Percentiles rank a stretch among this genome's conserved stretches.
Conservation (phyloP, 1,284 basidiomycete species). For the Boletus albobrunnescens region DNA sequence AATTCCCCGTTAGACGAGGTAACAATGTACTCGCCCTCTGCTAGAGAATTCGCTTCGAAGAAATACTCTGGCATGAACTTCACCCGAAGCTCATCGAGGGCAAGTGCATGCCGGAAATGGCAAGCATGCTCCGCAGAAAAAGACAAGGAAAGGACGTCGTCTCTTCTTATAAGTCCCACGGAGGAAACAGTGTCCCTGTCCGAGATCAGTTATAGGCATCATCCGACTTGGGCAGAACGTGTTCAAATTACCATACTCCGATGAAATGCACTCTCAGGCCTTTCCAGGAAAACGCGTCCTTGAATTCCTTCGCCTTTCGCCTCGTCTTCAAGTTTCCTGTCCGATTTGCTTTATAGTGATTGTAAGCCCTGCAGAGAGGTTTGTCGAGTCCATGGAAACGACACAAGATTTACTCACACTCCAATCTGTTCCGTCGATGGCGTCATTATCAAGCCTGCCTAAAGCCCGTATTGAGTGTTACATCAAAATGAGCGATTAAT, state of each 20-base stretch:
- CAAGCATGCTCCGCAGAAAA: conserved; percentile 6
- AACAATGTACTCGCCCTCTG: too few species aligned
- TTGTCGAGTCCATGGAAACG: too few species aligned
- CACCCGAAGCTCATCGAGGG: conserved; percentile 6
- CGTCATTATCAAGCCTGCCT: too few species aligned
- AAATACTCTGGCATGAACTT: conserved; percentile 11
- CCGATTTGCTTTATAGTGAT: too few species aligned
- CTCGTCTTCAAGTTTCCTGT: too few species aligned
- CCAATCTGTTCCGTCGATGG: conserved; percentile 21
- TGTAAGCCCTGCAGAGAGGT: too few species aligned
- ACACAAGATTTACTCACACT: conserved; percentile 12
- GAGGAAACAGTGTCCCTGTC: conserved; percentile 10
- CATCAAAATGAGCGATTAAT: too few species aligned
- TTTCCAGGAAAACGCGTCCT: conserved; percentile 4
- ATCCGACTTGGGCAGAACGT: too few species aligned
- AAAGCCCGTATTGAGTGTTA: too few species aligned
- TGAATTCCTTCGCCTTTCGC: conserved; percentile 6
- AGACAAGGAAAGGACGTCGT: conserved; percentile 3
- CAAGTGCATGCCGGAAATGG: conserved; percentile 5
- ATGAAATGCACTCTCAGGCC: conserved; percentile 5
- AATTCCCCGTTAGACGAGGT: too few species aligned
- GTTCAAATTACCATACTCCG: conserved; percentile 11
- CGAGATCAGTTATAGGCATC: too few species aligned
- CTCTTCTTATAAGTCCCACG: conserved; percentile 2
- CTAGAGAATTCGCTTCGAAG: conserved; percentile 10